These are phyloP conservation scores for Pichia inconspicua DNA, from an alignment of 1,139 yeast species.

Conservation along the genomic window DNA sequence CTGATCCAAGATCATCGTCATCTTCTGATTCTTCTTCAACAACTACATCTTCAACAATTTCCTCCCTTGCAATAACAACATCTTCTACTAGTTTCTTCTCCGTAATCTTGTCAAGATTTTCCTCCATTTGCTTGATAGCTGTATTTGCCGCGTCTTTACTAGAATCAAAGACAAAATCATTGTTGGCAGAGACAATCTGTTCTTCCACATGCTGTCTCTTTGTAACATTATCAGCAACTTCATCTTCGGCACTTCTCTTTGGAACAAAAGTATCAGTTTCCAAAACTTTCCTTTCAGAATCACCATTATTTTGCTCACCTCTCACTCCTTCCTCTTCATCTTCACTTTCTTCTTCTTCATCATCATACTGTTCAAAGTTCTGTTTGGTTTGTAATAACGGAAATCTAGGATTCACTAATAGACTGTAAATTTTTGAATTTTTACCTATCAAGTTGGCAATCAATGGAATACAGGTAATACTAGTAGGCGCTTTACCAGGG, in stretches of 20 bases:
- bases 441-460: slow-evolving; percentile 41
- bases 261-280: neutral
- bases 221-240: slow-evolving; percentile 1
- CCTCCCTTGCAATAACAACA: neutral
- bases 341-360: slow-evolving; percentile 8
- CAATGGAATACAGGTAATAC: slow-evolving; percentile 51
- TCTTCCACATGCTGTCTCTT: slow-evolving; percentile 5
- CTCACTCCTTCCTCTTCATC: slow-evolving; percentile 4
- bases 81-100: neutral
- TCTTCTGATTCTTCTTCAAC: neutral
- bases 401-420: slow-evolving; percentile 68
- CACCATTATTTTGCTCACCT: neutral
- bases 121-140: slow-evolving; percentile 6
- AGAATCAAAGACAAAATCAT: slow-evolving; percentile 13
- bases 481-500: slow-evolving; percentile 41
- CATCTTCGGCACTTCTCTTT: slow-evolving; percentile 8
- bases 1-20: slow-evolving; percentile 25
- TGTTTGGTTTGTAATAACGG: slow-evolving; percentile 41
- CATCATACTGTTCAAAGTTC: slow-evolving; percentile 16
- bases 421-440: slow-evolving; percentile 37
- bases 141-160: slow-evolving; percentile 3
- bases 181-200: slow-evolving; percentile 7
- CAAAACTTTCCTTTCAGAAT: neutral
- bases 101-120: neutral
- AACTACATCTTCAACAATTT: neutral